Evolutionary conservation across 371 early-diverging fungal species (phyloP).

Genomic region (Thermomucor indicae-seudaticae): DNA sequence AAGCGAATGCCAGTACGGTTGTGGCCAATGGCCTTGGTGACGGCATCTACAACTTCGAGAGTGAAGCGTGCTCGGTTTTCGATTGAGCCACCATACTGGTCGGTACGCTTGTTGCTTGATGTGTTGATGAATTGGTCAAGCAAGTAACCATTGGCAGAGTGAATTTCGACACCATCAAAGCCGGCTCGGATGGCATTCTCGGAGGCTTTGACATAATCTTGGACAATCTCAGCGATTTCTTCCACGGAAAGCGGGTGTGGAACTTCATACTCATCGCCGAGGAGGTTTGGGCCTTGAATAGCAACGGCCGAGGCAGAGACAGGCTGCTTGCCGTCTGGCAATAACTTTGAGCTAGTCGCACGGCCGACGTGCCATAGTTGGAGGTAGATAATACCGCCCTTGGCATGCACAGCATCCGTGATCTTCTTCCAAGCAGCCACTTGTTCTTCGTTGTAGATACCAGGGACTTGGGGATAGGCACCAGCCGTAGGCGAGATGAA

Average conservation of each 20-base stretch:
- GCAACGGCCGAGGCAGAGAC: constrained; percentile 18
- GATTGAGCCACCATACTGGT: constrained; percentile 53
- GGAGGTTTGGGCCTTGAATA: constrained; percentile 7
- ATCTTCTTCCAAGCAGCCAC: constrained; percentile 55
- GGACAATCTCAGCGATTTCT: constrained; percentile 55
- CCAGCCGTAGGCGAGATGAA: constrained; percentile 40
- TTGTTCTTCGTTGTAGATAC: constrained; percentile 48
- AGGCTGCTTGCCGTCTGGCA: constrained; percentile 4
- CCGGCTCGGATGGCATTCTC: constrained; percentile 38
- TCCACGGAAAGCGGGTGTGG: constrained; percentile 60
- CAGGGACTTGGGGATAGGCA: constrained; percentile 32
- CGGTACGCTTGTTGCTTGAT: constrained; percentile 51
- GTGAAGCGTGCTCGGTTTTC: constrained; percentile 51
- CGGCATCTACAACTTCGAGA: constrained; percentile 35
- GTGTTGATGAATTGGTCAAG: constrained; percentile 39
- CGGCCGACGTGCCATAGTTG: constrained; percentile 36
- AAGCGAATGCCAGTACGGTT: constrained; percentile 14
- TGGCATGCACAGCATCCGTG: constrained; percentile 54
- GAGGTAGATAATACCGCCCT: constrained; percentile 51
- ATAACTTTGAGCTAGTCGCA: neutral
- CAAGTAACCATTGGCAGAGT: constrained; percentile 65
- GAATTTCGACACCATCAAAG: constrained; percentile 70
- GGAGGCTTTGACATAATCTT: constrained; percentile 58
- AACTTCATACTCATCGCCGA: constrained; percentile 14
- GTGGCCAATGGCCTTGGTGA: constrained; percentile 11